Percentiles rank a stretch among this genome's conserved stretches.
phyloP scores from a whole-genome alignment of 2,329 filamentous ascomycete genomes.

The Cercospora sp. region DNA sequence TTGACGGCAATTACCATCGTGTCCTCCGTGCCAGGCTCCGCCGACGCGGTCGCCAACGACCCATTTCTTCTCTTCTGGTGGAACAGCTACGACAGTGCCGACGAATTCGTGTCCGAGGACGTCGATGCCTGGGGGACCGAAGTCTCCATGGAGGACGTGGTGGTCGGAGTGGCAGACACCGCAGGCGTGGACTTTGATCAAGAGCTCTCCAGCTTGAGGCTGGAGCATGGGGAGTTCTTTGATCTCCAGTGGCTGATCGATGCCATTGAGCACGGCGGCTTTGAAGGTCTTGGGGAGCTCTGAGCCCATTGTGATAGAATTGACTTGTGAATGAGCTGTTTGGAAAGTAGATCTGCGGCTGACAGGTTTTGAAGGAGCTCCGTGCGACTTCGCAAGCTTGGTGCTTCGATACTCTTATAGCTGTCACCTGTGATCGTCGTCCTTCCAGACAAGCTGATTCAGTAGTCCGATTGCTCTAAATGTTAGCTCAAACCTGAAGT shows the following conservation, averaged over 20 bases:
- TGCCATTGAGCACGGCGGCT: slow-evolving; percentile 60
- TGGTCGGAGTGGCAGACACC: slow-evolving; percentile 69
- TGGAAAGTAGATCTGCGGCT: background rate
- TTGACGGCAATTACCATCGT: slow-evolving; percentile 60
- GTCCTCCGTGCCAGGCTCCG: slow-evolving; percentile 67
- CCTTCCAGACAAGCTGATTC: background rate
- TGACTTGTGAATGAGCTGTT: background rate
- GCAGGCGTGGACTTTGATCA: slow-evolving; percentile 70
- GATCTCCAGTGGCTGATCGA: slow-evolving; percentile 56
- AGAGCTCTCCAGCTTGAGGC: slow-evolving; percentile 59
- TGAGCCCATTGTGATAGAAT: slow-evolving; percentile 16
- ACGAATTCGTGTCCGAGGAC: slow-evolving; percentile 67
- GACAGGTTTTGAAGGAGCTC: background rate
- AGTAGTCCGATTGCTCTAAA: background rate
- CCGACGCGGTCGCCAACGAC: slow-evolving; percentile 67
- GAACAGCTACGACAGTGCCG: slow-evolving; percentile 62
- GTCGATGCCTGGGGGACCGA: slow-evolving; percentile 49
- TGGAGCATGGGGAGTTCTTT: slow-evolving; percentile 60
- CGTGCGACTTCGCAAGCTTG: background rate
- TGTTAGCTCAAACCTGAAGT: background rate
- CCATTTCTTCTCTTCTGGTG: slow-evolving; percentile 58
- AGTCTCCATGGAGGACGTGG: slow-evolving; percentile 54
- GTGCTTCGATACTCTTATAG: background rate
- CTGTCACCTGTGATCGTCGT: background rate
- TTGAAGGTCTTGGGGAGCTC: slow-evolving; percentile 63